Percentiles rank a stretch among this genome's conserved stretches.
phyloP scores from a whole-genome alignment of 345 rosid species.

The Combretum micranthum region DNA sequence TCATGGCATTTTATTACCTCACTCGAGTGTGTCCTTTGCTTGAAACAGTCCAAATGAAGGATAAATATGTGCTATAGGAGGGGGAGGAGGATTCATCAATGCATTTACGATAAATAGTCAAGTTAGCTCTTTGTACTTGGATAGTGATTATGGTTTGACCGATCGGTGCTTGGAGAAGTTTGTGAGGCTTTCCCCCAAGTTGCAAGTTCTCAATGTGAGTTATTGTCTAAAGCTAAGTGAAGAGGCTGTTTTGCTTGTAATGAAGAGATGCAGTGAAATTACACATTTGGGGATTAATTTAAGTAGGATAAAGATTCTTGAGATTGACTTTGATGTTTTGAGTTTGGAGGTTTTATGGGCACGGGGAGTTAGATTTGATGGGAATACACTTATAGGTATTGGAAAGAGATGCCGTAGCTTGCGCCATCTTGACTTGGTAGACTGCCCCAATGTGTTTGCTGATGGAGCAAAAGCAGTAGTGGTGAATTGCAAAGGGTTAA shows the following conservation, averaged over 20 bases:
- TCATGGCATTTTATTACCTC: slow-evolving; percentile 37
- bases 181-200: slow-evolving; percentile 31
- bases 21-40: slow-evolving; percentile 36
- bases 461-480: slow-evolving; percentile 47
- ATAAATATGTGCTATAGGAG: slow-evolving; percentile 50
- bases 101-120: slow-evolving; percentile 20
- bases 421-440: slow-evolving; percentile 35
- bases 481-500: too few relatives aligned
- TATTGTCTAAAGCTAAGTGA: slow-evolving; percentile 37
- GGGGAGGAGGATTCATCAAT: slow-evolving; percentile 24
- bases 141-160: slow-evolving; percentile 36
- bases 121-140: slow-evolving; percentile 37
- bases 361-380: slow-evolving; percentile 34
- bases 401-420: slow-evolving; percentile 41
- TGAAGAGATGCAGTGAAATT: slow-evolving; percentile 37
- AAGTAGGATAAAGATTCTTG: slow-evolving; percentile 36
- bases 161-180: slow-evolving; percentile 42
- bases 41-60: slow-evolving; percentile 44
- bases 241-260: slow-evolving; percentile 38
- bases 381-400: slow-evolving; percentile 32
- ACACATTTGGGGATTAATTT: slow-evolving; percentile 40
- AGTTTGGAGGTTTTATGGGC: slow-evolving; percentile 50
- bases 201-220: slow-evolving; percentile 40
- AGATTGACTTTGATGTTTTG: too few relatives aligned
- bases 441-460: slow-evolving; percentile 50